Percentiles rank a stretch among this genome's conserved stretches.
Evolutionary conservation across 1,284 basidiomycete genomes (phyloP).

Genomic region (Takashimella tepidaria): DNA sequence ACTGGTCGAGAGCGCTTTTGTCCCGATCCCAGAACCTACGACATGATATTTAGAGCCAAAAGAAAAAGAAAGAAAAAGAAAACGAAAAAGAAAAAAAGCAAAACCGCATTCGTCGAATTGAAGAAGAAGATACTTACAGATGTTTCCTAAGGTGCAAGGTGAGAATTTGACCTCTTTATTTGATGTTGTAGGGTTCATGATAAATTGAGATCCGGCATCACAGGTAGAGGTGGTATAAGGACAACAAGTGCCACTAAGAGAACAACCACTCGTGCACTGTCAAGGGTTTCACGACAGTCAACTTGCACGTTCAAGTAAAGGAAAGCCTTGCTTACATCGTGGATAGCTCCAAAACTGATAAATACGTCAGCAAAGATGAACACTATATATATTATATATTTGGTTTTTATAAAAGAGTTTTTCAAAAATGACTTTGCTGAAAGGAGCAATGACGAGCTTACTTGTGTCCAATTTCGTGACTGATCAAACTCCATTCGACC

Average conservation of each 20-base stretch:
- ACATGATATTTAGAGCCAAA: no score
- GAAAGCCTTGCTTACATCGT: constrained; percentile 59
- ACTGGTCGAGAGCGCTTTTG: constrained; percentile 51
- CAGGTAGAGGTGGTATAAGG: constrained; percentile 61
- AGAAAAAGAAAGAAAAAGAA: no score
- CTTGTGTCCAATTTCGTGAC: constrained; percentile 69
- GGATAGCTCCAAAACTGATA: constrained; percentile 78
- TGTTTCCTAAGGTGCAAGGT: constrained; percentile 75
- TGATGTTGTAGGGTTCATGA: constrained; percentile 76
- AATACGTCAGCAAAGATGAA: no score
- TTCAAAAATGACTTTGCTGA: not conserved
- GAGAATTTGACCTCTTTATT: constrained; percentile 65
- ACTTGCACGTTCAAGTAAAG: not conserved
- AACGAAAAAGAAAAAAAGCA: no score
- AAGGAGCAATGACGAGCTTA: constrained; percentile 11
- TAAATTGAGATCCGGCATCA: constrained; percentile 60
- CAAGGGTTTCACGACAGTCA: not conserved
- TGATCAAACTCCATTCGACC: constrained; percentile 64
- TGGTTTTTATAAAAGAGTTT: not conserved
- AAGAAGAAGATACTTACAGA: constrained; percentile 56
- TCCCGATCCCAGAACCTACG: constrained; percentile 31
- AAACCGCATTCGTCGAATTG: not conserved
- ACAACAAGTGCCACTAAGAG: constrained; percentile 60
- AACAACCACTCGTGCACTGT: constrained; percentile 65
- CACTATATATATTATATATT: no score